These are phyloP conservation scores for Ogataea angusta DNA, from an alignment of 805 yeast species.

Conservation along the genomic window DNA sequence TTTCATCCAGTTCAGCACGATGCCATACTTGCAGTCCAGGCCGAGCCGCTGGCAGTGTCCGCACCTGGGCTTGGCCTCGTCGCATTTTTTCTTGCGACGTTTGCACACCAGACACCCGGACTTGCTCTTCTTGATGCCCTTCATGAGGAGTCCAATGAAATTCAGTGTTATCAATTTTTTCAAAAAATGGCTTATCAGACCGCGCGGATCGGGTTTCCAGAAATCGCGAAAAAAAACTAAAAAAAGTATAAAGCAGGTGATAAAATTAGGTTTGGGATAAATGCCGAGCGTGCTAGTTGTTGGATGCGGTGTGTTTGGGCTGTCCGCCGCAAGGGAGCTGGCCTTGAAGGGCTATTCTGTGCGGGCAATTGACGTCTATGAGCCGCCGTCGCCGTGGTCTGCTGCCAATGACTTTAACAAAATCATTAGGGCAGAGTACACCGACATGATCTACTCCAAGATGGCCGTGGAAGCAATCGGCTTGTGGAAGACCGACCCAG, in stretches of 20 bases:
- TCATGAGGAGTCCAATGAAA: constrained; percentile 1
- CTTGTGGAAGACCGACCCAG: constrained; percentile 37
- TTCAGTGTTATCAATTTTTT: background rate
- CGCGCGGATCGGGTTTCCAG: constrained; percentile 10
- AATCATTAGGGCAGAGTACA: constrained; percentile 47
- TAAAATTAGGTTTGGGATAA: too few species aligned
- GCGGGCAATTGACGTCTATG: constrained; percentile 45
- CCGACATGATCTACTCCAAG: constrained; percentile 39
- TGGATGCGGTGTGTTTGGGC: constrained; percentile 62
- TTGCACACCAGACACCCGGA: constrained; percentile 44
- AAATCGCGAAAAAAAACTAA: background rate
- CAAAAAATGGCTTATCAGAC: constrained; percentile 1
- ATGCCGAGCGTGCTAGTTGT: constrained; percentile 39
- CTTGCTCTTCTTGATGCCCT: constrained; percentile 16
- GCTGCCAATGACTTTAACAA: constrained; percentile 67
- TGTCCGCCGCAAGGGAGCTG: constrained; percentile 46
- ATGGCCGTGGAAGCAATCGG: constrained; percentile 44
- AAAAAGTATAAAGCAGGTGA: background rate
- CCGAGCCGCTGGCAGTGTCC: constrained; percentile 19
- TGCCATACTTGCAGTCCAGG: constrained; percentile 15
- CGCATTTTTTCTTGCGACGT: constrained; percentile 41
- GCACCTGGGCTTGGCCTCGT: constrained; percentile 27
- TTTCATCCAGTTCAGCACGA: constrained; percentile 3
- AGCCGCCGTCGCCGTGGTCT: constrained; percentile 67
- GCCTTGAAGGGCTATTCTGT: constrained; percentile 32